A percentile compares a stretch with the other conserved stretches of the same genome.
These are phyloP conservation scores for Elaeis guineensis DNA, from an alignment of 176 grass and related monocot species.

Conservation along the genomic window DNA sequence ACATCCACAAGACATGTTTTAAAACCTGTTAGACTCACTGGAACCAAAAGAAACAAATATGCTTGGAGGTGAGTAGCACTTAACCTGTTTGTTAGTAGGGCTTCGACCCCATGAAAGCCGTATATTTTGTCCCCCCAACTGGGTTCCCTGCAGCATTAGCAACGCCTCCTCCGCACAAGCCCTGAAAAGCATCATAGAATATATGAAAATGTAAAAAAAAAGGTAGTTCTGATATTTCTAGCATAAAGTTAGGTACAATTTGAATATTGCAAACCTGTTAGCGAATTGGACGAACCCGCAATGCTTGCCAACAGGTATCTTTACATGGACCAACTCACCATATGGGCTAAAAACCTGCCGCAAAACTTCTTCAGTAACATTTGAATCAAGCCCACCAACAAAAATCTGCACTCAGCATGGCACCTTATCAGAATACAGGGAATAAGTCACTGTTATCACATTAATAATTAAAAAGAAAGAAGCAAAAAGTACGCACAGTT, in stretches of 20 bases:
- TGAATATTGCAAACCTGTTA: constrained; percentile 42
- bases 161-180: constrained; percentile 79
- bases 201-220: neutral
- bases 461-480: constrained; percentile 17
- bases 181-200: constrained; percentile 27
- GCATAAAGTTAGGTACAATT: too few species aligned
- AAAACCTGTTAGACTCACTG: too few species aligned
- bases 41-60: too few species aligned
- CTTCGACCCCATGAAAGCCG: constrained; percentile 94
- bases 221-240: neutral
- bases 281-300: constrained; percentile 94
- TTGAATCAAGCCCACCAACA: constrained; percentile 85
- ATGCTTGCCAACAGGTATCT: constrained; percentile 90
- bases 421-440: neutral
- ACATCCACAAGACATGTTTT: neutral
- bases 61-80: too few species aligned
- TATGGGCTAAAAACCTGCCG: constrained; percentile 67
- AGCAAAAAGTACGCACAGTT: constrained; percentile 76
- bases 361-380: constrained; percentile 74
- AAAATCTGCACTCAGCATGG: constrained; percentile 56
- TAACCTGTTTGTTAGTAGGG: constrained; percentile 66
- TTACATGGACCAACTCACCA: constrained; percentile 89
- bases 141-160: constrained; percentile 63
- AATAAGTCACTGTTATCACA: neutral
- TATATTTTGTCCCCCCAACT: constrained; percentile 83